These are phyloP conservation scores for Coemansia sp. DNA, from an alignment of 192 early-diverging fungal genomes.

Conservation along the genomic window DNA sequence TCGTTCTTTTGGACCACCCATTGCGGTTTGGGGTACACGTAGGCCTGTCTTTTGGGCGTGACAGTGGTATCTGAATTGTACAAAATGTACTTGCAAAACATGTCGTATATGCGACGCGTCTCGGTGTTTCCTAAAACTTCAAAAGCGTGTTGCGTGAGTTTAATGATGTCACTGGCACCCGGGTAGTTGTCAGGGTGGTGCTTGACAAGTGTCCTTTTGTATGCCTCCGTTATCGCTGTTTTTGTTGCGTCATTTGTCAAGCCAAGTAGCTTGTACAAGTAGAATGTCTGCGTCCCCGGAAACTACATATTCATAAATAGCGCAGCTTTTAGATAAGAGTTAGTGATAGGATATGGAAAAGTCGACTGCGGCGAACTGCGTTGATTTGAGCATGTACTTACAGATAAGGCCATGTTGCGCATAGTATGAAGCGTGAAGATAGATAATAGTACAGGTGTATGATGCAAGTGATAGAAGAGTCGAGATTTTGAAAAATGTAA, in stretches of 20 bases:
- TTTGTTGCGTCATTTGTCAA: conserved; percentile 17
- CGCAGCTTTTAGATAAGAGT: background rate
- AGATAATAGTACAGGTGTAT: background rate
- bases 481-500: background rate
- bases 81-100: conserved; percentile 27
- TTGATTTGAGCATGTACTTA: background rate
- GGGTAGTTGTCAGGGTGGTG: conserved; percentile 37
- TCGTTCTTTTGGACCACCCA: conserved; percentile 37
- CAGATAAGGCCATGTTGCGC: background rate
- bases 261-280: conserved; percentile 30
- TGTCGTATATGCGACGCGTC: conserved; percentile 26
- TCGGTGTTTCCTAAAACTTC: conserved; percentile 24
- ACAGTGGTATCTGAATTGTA: conserved; percentile 4
- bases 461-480: background rate
- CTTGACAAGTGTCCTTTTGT: conserved; percentile 27
- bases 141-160: conserved; percentile 27
- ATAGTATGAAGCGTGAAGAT: background rate
- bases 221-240: conserved; percentile 22
- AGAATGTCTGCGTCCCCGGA: conserved; percentile 12
- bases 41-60: background rate
- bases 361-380: background rate
- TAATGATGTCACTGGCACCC: conserved; percentile 30
- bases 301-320: background rate
- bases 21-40: conserved; percentile 28
- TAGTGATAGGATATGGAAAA: background rate